Conservation (phyloP, 768 basidiomycete genomes). For the Leccinum aurantiacum region DNA sequence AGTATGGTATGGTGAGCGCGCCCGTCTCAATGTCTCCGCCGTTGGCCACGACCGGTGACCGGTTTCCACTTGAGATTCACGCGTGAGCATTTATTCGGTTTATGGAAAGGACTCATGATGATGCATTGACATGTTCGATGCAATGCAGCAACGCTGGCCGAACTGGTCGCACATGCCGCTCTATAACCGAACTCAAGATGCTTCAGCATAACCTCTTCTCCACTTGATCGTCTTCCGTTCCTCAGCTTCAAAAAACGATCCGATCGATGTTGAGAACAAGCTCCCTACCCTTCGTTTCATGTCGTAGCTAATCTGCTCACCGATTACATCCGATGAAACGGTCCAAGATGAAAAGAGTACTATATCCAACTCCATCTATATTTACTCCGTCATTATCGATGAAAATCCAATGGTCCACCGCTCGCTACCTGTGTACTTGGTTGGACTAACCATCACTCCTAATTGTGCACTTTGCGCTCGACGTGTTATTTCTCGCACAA, state of each 20-base stretch:
- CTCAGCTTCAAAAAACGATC: neutral
- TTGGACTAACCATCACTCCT: neutral
- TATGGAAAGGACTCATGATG: neutral
- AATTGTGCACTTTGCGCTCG: neutral
- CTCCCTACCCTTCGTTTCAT: neutral
- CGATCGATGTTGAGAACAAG: neutral
- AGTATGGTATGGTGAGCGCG: too few relatives aligned
- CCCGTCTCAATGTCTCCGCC: too few relatives aligned
- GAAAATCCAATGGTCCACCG: too few relatives aligned
- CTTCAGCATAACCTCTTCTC: neutral
- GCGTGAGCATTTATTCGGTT: conserved; percentile 9
- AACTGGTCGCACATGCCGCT: neutral
- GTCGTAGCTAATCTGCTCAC: neutral
- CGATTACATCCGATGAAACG: neutral
- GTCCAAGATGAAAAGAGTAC: too few relatives aligned
- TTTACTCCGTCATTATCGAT: too few relatives aligned
- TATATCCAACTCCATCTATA: neutral
- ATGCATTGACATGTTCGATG: neutral
- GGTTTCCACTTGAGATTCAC: conserved; percentile 19
- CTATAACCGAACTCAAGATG: neutral
- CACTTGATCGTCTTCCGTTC: neutral
- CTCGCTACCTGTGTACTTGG: neutral
- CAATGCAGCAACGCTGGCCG: too few relatives aligned
- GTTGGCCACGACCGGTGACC: too few relatives aligned
- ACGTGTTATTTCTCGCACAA: neutral